Conservation (phyloP, 129 eudicot species). For the Daucus carota region DNA sequence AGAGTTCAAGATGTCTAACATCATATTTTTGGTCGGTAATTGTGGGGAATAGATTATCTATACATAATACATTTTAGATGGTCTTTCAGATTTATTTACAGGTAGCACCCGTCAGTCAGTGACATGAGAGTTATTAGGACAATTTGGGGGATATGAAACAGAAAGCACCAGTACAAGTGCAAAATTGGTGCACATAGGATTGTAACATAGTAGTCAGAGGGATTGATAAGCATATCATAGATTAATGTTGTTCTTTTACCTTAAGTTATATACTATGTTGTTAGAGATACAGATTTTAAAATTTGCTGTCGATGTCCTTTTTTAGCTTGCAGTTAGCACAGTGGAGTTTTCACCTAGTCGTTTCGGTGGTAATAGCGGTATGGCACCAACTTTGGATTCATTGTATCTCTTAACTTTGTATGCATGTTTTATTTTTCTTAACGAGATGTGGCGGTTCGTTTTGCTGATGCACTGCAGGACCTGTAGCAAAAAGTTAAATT, state of each 20-base stretch:
- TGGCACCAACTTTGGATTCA: too few species aligned
- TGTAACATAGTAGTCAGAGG: slow-evolving; percentile 2
- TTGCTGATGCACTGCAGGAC: too few species aligned
- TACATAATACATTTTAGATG: not conserved
- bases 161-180: not conserved
- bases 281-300: not conserved
- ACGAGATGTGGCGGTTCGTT: too few species aligned
- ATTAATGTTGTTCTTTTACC: not conserved
- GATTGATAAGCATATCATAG: not conserved
- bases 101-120: slow-evolving; percentile 4
- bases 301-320: not conserved
- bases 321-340: too few species aligned
- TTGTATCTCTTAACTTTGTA: too few species aligned
- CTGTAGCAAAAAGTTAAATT: too few species aligned
- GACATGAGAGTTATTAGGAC: not conserved
- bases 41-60: not conserved
- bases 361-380: too few species aligned
- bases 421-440: too few species aligned
- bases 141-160: not conserved
- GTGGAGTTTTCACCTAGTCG: too few species aligned
- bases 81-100: not conserved
- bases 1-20: slow-evolving; percentile 51
- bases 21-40: not conserved
- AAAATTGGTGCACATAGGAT: not conserved
- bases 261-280: not conserved